phyloP scores from a whole-genome alignment of 2,329 filamentous ascomycete species.

The Diaporthe sp. region DNA sequence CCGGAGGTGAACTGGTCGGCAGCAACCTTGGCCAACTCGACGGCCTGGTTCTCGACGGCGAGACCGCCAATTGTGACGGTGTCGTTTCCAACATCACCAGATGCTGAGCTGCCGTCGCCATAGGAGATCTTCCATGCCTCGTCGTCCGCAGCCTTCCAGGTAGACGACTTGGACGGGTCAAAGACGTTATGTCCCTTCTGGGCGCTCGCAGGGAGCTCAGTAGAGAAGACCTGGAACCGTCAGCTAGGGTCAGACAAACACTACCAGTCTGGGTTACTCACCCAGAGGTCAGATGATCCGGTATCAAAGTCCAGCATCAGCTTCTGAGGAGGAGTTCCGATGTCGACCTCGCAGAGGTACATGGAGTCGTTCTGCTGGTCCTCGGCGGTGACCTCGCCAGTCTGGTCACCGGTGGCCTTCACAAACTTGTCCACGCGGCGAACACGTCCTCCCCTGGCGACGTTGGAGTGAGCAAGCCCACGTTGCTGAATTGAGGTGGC shows the following conservation, averaged over 20 bases:
- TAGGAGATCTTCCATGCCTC: conserved; percentile 76
- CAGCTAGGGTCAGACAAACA: conserved; percentile 6
- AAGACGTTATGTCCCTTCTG: conserved; percentile 68
- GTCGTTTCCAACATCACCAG: conserved; percentile 75
- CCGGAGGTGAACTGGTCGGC: conserved; percentile 70
- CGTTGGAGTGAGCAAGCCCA: conserved; percentile 60
- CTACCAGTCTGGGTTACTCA: conserved; percentile 50
- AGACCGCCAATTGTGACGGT: conserved; percentile 73
- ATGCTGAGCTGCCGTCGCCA: conserved; percentile 77
- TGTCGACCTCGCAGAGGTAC: conserved; percentile 74
- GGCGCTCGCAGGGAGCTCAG: conserved; percentile 56
- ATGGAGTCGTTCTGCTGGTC: conserved; percentile 77
- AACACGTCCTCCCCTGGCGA: conserved; percentile 63
- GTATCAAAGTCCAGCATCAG: conserved; percentile 78
- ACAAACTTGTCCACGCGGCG: conserved; percentile 62
- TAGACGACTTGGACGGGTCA: conserved; percentile 71
- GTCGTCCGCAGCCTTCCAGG: conserved; percentile 64
- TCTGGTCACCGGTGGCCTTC: conserved; percentile 55
- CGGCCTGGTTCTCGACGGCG: conserved; percentile 70
- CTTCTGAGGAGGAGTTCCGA: conserved; percentile 76
- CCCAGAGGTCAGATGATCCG: conserved; percentile 79
- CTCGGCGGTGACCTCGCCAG: conserved; percentile 68
- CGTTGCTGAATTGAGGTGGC: conserved; percentile 62
- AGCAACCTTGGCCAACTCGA: conserved; percentile 74
- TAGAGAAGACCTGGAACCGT: conserved; percentile 66